Percentiles rank a stretch among this genome's conserved stretches.
phyloP scores from a whole-genome alignment of 2,329 filamentous ascomycete species.

The Aspergillus udagawae region DNA sequence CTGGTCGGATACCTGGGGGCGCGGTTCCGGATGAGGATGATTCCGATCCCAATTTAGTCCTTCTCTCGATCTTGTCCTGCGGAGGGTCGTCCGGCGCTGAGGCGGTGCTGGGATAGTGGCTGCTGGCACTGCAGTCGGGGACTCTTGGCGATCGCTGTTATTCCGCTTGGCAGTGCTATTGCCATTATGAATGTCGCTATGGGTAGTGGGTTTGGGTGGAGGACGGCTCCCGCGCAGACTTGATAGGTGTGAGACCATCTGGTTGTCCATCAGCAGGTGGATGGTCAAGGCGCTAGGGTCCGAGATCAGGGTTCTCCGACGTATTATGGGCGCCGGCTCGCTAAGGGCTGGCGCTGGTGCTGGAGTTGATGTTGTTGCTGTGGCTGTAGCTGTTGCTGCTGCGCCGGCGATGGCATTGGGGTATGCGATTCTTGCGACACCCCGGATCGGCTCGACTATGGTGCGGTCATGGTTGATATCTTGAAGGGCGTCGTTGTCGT shows the following conservation, averaged over 20 bases:
- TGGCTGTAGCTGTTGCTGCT: background rate
- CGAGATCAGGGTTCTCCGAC: no score
- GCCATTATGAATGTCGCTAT: background rate
- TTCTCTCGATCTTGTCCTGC: background rate
- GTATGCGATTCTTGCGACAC: conserved; percentile 1
- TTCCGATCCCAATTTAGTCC: background rate
- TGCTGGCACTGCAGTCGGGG: no score
- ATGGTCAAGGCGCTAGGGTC: background rate
- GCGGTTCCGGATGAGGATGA: no score
- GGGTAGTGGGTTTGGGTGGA: no score
- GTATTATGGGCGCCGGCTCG: background rate
- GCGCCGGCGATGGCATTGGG: background rate
- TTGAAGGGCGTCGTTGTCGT: conserved; percentile 9
- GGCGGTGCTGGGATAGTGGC: background rate
- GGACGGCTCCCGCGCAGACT: background rate
- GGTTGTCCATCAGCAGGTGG: background rate
- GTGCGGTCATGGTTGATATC: conserved; percentile 6
- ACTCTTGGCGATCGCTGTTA: background rate
- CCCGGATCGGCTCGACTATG: conserved; percentile 8
- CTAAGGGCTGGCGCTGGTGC: no score
- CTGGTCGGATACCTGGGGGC: background rate
- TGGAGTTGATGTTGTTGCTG: background rate
- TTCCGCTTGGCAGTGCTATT: background rate
- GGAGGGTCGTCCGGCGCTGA: background rate
- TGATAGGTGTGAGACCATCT: background rate